Conservation (phyloP, 73 alveolate genomes). For the Symbiodinium natans region DNA sequence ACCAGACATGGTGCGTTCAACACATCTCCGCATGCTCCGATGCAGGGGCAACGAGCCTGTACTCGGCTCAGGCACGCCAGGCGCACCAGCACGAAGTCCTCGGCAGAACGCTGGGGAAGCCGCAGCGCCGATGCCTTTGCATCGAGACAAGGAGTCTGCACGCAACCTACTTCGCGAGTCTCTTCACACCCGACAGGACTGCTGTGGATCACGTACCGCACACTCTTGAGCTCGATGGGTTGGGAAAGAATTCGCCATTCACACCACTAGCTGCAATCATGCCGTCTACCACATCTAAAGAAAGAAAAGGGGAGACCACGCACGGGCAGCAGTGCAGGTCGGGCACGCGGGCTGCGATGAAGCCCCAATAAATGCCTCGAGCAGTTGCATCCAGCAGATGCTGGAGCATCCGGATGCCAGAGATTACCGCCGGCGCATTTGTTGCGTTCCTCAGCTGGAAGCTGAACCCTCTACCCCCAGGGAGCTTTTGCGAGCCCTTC, state of each 20-base stretch:
- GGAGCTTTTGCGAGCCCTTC: too few relatives aligned
- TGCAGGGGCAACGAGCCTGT: slow-evolving; percentile 19
- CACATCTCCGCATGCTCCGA: background rate
- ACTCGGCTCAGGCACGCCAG: slow-evolving; percentile 86
- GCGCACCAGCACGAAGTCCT: slow-evolving; percentile 77
- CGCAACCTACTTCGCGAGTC: background rate
- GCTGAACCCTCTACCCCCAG: background rate
- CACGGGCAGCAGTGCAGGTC: too few relatives aligned
- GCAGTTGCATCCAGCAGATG: slow-evolving; percentile 72
- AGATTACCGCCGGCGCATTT: slow-evolving; percentile 77
- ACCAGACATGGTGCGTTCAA: too few relatives aligned
- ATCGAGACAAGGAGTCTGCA: background rate
- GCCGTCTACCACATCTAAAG: too few relatives aligned
- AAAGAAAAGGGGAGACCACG: too few relatives aligned
- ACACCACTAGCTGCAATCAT: too few relatives aligned
- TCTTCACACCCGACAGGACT: too few relatives aligned
- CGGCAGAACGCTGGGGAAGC: slow-evolving; percentile 51
- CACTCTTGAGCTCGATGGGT: too few relatives aligned
- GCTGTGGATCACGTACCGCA: too few relatives aligned
- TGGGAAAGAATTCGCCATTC: too few relatives aligned
- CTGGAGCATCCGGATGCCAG: slow-evolving; percentile 72
- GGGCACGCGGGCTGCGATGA: slow-evolving; percentile 25
- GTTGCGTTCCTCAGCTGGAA: slow-evolving; percentile 30
- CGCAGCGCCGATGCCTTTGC: slow-evolving; percentile 49
- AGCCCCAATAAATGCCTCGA: slow-evolving; percentile 80